Percentiles rank a stretch among this genome's conserved stretches.
Conservation (phyloP, 2,329 filamentous ascomycete species). For the Fusarium sp. region DNA sequence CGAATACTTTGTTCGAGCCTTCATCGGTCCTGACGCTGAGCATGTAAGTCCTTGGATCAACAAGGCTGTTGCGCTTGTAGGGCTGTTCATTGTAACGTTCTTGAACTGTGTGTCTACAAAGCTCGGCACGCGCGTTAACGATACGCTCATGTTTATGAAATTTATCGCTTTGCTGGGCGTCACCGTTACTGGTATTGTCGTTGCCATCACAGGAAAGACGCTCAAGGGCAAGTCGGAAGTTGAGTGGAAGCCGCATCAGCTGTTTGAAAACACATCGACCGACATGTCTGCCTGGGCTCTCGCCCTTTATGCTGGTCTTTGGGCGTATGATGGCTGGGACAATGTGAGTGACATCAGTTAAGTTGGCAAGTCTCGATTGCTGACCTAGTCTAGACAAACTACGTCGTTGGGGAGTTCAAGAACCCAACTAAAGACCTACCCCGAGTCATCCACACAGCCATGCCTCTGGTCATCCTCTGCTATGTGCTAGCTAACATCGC, state of each 20-base stretch:
- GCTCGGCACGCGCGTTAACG: conserved; percentile 85
- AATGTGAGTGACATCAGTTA: conserved; percentile 72
- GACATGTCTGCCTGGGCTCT: conserved; percentile 91
- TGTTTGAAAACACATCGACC: conserved; percentile 87
- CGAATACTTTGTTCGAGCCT: conserved; percentile 91
- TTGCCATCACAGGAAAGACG: conserved; percentile 86
- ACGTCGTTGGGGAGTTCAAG: conserved; percentile 96
- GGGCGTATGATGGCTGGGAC: conserved; percentile 99
- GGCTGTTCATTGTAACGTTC: conserved; percentile 79
- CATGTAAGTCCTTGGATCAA: conserved; percentile 87
- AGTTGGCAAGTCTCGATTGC: background rate
- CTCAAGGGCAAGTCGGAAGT: conserved; percentile 77
- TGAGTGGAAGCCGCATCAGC: conserved; percentile 87
- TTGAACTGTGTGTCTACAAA: conserved; percentile 93
- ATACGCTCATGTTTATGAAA: conserved; percentile 97
- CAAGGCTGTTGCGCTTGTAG: conserved; percentile 85
- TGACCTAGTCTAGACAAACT: conserved; percentile 78
- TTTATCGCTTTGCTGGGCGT: conserved; percentile 90
- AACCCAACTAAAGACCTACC: conserved; percentile 91
- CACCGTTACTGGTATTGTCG: conserved; percentile 87
- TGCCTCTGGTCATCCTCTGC: conserved; percentile 90
- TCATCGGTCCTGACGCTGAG: conserved; percentile 86
- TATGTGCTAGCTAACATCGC: conserved; percentile 92
- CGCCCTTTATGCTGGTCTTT: conserved; percentile 92
- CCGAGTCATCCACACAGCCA: conserved; percentile 93